A percentile compares a stretch with the other conserved stretches of the same genome.
Evolutionary conservation across 2,329 filamentous ascomycete genomes (phyloP).

Genomic region (Alternaria tenuissima): DNA sequence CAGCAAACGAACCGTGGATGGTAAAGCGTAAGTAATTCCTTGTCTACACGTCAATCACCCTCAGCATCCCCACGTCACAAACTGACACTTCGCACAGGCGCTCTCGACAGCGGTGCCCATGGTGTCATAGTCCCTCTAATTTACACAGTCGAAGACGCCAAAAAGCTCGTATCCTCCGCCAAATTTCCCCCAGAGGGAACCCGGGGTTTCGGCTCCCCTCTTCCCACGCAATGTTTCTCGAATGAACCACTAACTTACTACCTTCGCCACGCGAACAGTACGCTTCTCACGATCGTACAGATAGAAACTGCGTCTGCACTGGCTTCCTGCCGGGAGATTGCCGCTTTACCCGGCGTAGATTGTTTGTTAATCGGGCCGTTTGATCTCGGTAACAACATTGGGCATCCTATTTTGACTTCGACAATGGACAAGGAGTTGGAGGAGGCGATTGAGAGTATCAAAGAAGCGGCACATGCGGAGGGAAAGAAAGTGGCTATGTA

Average conservation of each 20-base stretch:
- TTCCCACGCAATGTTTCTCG: constrained; percentile 58
- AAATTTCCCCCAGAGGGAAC: constrained; percentile 65
- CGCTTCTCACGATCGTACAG: constrained; percentile 60
- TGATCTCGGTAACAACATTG: constrained; percentile 67
- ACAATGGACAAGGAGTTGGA: constrained; percentile 61
- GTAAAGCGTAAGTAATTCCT: constrained; percentile 59
- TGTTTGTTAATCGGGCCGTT: constrained; percentile 64
- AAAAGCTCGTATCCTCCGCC: constrained; percentile 59
- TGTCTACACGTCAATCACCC: background rate
- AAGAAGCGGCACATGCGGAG: constrained; percentile 59
- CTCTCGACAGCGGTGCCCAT: constrained; percentile 67
- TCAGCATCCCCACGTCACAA: background rate
- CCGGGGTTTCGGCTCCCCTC: constrained; percentile 66
- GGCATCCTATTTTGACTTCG: constrained; percentile 58
- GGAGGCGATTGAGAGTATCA: constrained; percentile 61
- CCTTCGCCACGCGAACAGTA: constrained; percentile 63
- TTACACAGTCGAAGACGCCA: constrained; percentile 62
- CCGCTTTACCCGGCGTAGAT: constrained; percentile 62
- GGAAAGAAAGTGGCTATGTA: constrained; percentile 66
- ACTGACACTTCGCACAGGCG: constrained; percentile 46
- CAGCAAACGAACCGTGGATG: constrained; percentile 68
- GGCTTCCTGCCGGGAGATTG: constrained; percentile 57
- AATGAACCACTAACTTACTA: constrained; percentile 57
- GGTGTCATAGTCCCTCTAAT: constrained; percentile 65
- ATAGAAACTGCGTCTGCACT: constrained; percentile 57